Conservation (phyloP, 2,329 filamentous ascomycete species). For the Aspergillus uvarum region DNA sequence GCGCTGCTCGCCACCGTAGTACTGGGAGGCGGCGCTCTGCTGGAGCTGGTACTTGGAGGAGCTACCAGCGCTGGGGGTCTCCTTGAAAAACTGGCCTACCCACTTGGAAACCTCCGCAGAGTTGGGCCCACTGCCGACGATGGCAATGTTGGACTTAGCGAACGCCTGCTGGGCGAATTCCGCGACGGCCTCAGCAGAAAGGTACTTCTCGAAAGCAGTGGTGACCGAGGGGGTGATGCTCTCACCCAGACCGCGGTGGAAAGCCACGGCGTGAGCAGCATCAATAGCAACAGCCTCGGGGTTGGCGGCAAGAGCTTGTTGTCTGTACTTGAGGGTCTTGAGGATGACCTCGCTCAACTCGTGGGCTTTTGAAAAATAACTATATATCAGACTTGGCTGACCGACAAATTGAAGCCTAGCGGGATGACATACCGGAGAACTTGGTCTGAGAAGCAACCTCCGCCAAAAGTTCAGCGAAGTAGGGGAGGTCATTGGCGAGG, state of each 20-base stretch:
- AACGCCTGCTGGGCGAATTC: conserved; percentile 78
- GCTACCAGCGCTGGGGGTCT: conserved; percentile 55
- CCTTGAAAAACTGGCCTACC: conserved; percentile 88
- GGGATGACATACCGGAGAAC: conserved; percentile 62
- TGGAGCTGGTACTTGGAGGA: conserved; percentile 55
- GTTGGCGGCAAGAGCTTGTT: conserved; percentile 67
- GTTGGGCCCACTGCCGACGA: conserved; percentile 85
- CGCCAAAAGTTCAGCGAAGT: conserved; percentile 92
- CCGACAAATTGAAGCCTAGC: background rate
- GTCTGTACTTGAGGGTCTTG: conserved; percentile 71
- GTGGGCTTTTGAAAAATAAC: conserved; percentile 60
- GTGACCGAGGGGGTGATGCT: conserved; percentile 71
- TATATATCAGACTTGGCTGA: background rate
- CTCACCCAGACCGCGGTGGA: conserved; percentile 87
- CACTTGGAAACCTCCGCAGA: conserved; percentile 78
- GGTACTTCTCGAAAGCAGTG: conserved; percentile 73
- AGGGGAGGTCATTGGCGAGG: conserved; percentile 90
- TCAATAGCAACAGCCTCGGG: conserved; percentile 74
- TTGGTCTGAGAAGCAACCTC: conserved; percentile 88
- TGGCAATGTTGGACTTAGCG: conserved; percentile 83
- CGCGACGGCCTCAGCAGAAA: conserved; percentile 72
- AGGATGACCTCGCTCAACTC: conserved; percentile 88
- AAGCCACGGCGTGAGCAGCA: conserved; percentile 80
- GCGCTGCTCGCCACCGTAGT: conserved; percentile 93
- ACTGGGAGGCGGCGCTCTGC: conserved; percentile 69